Percentiles rank a stretch among this genome's conserved stretches.
Evolutionary conservation across 139 green algal species (phyloP).

Genomic region (Coelastrella sp.): DNA sequence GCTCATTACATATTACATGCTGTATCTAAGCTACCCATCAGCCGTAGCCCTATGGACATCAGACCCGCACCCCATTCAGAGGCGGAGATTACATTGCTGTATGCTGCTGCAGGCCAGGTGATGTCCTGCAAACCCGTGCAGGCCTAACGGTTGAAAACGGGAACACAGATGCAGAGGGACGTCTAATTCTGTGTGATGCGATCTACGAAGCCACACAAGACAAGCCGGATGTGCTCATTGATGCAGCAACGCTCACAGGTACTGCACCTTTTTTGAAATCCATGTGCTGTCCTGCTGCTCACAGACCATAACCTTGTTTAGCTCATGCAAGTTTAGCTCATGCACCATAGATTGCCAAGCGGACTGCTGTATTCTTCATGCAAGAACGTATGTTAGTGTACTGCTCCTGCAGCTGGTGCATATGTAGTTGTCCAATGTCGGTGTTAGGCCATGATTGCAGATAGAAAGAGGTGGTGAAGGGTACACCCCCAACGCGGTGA

Average conservation of each 20-base stretch:
- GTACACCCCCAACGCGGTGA: too few species aligned
- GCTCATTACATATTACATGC: too few species aligned
- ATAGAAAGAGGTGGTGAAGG: too few species aligned
- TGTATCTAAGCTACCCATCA: too few species aligned
- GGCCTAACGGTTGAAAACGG: conserved; percentile 76
- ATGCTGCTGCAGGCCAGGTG: conserved; percentile 13
- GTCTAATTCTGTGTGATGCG: conserved; percentile 77
- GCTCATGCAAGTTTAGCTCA: too few species aligned
- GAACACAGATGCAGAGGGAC: conserved; percentile 62
- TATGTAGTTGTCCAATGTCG: too few species aligned
- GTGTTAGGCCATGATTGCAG: too few species aligned
- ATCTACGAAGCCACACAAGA: conserved; percentile 54
- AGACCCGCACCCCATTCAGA: background rate
- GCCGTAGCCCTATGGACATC: too few species aligned
- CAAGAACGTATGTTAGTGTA: too few species aligned
- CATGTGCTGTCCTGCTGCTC: background rate
- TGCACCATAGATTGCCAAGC: too few species aligned
- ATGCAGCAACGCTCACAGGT: conserved; percentile 78
- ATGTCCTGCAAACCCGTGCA: conserved; percentile 60
- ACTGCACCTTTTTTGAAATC: background rate
- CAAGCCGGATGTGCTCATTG: conserved; percentile 74
- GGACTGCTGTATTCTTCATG: too few species aligned
- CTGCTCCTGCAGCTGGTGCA: too few species aligned
- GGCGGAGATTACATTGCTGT: background rate
- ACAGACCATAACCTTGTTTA: background rate